Evolutionary conservation across 1,284 basidiomycete species (phyloP), one percentile per base, ranked within the genome.

Genomic region (Ganoderma meredithae): DNA sequence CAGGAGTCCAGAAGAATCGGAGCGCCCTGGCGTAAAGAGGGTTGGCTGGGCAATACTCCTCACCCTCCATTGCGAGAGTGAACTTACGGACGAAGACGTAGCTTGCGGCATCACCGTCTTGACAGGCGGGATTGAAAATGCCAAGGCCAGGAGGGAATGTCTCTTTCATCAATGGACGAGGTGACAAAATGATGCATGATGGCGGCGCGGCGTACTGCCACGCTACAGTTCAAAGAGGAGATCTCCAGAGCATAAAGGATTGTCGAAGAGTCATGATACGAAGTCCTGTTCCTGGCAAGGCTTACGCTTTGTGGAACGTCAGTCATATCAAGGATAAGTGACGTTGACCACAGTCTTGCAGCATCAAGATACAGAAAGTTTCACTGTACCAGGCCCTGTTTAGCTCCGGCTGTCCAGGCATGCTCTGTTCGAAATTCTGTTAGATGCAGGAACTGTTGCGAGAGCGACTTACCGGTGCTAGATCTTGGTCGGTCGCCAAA

Each of bases 191-290:
- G 31, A 55, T 55, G 31, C 27, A 33, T 55, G 27, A 60, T 60
- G 39, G 10, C n/a, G 27, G 19, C 33, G n/a, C 15, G 36, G 25
- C 31, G 64, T 65, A 65, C 64, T 43, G 64, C 64, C 64, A 65
- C 49, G 25, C 33, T 49, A 27, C 36, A 33, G 33, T 55, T 63
- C 47, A 25, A 31, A 49, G 41, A 49, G 44, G 17, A 36, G 25
- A 68, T 71, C 66, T 44, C 40, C 15, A 62, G 7, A 39, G 55
- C 58, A 65, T 53, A 61, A 19, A 64, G 60, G 70, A 69, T 69
- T 67, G 64, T 67, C 66, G 61, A 55, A 66, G 66, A 68, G 60
- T 41, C n/a, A 36, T n/a, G n/a, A 27, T 40, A 58, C 33, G 58
- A 60, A 27, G 36, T 19, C 19, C 27, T 41, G 58, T 41, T 41